Percentiles rank a stretch among this genome's conserved stretches.
Conservation (phyloP, 225 moss, liverwort and hornwort genomes). For the Straminergon stramineum region DNA sequence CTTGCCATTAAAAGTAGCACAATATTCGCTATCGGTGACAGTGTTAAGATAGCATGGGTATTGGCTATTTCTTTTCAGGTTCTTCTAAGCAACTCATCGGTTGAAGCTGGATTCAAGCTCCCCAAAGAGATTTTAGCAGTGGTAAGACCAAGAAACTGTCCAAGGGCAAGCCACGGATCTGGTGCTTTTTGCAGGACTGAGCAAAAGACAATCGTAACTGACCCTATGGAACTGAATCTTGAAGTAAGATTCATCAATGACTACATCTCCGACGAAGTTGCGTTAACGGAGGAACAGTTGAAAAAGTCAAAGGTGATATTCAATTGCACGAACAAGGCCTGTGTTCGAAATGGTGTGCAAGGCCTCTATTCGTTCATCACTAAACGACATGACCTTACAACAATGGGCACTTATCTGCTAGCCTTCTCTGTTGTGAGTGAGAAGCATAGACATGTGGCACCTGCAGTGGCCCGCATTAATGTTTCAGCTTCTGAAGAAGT, state of each 20-base stretch:
- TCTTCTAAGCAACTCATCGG: constrained; percentile 28
- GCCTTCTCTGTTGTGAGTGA: constrained; percentile 30
- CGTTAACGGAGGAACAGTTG: constrained; percentile 26
- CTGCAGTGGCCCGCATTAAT: constrained; percentile 38
- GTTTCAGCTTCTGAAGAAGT: constrained; percentile 40
- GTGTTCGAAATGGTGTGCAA: constrained; percentile 22
- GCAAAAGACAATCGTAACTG: constrained; percentile 21
- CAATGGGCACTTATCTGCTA: constrained; percentile 37
- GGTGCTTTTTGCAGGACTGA: constrained; percentile 8
- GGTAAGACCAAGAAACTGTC: constrained; percentile 29
- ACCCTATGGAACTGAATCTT: constrained; percentile 32
- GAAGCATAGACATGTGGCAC: constrained; percentile 24
- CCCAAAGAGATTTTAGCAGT: constrained; percentile 36
- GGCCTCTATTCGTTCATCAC: constrained; percentile 38
- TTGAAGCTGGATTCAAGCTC: constrained; percentile 40
- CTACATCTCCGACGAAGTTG: constrained; percentile 21
- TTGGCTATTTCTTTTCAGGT: constrained; percentile 9
- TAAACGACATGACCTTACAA: constrained; percentile 14
- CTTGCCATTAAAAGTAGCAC: background rate
- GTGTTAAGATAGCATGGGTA: background rate
- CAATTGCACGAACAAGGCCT: constrained; percentile 21
- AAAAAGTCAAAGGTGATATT: constrained; percentile 24
- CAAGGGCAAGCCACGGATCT: background rate
- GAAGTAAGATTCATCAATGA: constrained; percentile 38
- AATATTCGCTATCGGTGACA: background rate